These are phyloP conservation scores for Penicillium capsulatum DNA, from an alignment of 2,329 filamentous ascomycete genomes.

Conservation along the genomic window DNA sequence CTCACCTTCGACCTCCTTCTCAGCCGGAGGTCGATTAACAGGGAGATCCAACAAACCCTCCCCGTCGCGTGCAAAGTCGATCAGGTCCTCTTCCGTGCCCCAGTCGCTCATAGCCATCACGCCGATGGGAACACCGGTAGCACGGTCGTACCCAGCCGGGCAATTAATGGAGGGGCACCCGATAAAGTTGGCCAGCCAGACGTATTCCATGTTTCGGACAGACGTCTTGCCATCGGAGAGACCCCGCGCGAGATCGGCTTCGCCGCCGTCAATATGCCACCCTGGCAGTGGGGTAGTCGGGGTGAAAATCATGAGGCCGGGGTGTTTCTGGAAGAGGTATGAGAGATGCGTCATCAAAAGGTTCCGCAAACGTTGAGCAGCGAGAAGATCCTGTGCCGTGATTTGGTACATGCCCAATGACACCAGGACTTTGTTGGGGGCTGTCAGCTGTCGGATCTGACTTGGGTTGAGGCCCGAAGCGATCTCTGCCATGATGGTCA, in stretches of 20 bases:
- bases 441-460: constrained; percentile 56
- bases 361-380: constrained; percentile 67
- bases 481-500: constrained; percentile 72
- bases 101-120: constrained; percentile 55
- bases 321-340: constrained; percentile 63
- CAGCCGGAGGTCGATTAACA: constrained; percentile 8
- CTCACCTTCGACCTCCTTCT: too few species aligned
- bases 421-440: constrained; percentile 67
- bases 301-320: constrained; percentile 72
- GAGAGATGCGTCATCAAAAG: constrained; percentile 76
- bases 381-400: constrained; percentile 64
- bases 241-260: constrained; percentile 59
- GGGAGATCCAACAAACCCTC: constrained; percentile 44
- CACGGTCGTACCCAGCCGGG: constrained; percentile 66
- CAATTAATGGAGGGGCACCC: constrained; percentile 72
- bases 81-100: constrained; percentile 51
- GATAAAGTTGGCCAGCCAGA: constrained; percentile 77
- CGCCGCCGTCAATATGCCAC: constrained; percentile 63
- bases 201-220: constrained; percentile 77
- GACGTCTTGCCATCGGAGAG: constrained; percentile 68
- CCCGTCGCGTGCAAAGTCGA: constrained; percentile 52
- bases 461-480: constrained; percentile 48
- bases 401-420: constrained; percentile 59
- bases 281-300: constrained; percentile 73
- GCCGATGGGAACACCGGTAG: constrained; percentile 45